phyloP scores from a whole-genome alignment of 2,329 filamentous ascomycete species.

The Fusarium miscanthi region DNA sequence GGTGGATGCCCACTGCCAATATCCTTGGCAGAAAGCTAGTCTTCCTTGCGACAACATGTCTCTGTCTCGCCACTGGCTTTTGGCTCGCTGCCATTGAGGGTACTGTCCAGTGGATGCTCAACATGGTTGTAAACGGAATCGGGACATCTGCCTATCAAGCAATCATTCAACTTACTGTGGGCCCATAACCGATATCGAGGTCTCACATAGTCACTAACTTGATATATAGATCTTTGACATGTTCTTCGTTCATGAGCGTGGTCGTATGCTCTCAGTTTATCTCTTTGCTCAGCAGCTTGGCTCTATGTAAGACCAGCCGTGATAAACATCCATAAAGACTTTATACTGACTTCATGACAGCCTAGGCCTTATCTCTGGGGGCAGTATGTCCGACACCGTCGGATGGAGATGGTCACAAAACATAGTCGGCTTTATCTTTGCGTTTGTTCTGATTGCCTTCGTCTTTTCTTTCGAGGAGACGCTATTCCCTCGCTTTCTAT shows the following conservation, averaged over 20 bases:
- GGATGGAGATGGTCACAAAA: neutral
- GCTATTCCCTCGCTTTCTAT: neutral
- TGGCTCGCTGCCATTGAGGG: neutral
- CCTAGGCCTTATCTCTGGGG: neutral
- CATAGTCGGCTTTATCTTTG: neutral
- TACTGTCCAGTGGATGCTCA: neutral
- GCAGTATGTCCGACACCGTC: neutral
- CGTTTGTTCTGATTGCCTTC: neutral
- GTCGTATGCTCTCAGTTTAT: neutral
- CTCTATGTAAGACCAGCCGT: accelerated
- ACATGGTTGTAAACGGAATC: neutral
- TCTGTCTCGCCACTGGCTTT: neutral
- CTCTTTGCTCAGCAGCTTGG: neutral
- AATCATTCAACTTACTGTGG: neutral
- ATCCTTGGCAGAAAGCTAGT: neutral
- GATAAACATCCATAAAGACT: accelerated
- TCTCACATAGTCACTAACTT: accelerated
- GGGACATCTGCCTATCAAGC: neutral
- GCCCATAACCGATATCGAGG: accelerated
- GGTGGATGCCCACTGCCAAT: neutral
- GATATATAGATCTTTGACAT: neutral
- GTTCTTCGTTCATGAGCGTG: neutral
- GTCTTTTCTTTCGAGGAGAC: neutral
- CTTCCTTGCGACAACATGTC: neutral
- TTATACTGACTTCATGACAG: no score